phyloP scores from a whole-genome alignment of 305 asterid species.

The Fraxinus greggii region DNA sequence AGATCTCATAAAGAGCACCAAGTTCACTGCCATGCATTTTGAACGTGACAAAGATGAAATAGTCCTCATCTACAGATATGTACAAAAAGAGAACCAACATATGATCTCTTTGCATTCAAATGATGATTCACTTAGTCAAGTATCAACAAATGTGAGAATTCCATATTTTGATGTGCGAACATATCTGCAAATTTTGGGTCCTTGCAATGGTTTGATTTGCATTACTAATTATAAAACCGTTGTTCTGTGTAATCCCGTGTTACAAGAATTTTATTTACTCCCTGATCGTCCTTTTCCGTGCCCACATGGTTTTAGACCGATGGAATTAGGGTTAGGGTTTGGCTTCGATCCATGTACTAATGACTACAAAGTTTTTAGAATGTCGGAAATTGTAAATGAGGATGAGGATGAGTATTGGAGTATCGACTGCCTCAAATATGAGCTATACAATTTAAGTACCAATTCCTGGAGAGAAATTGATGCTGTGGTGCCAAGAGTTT shows the following conservation, averaged over 20 bases:
- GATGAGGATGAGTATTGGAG: background rate
- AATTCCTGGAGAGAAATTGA: background rate
- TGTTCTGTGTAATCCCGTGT: background rate
- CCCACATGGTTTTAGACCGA: background rate
- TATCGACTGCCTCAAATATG: background rate
- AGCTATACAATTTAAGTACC: background rate
- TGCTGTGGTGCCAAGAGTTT: background rate
- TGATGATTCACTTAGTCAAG: background rate
- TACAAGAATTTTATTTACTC: conserved; percentile 3
- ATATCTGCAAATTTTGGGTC: background rate
- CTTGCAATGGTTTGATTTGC: conserved; percentile 18
- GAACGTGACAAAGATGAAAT: background rate
- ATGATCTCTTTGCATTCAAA: background rate
- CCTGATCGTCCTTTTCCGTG: background rate
- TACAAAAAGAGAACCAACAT: background rate
- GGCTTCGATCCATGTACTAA: background rate
- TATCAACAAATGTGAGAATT: background rate
- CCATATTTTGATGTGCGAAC: background rate
- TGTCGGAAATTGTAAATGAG: background rate
- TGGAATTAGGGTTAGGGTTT: background rate
- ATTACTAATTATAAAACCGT: background rate
- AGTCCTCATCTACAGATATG: background rate
- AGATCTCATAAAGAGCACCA: background rate
- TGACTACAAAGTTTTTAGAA: background rate
- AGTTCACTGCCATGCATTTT: background rate